Conservation (phyloP, 2,329 filamentous ascomycete genomes). For the Monosporascus ibericus region DNA sequence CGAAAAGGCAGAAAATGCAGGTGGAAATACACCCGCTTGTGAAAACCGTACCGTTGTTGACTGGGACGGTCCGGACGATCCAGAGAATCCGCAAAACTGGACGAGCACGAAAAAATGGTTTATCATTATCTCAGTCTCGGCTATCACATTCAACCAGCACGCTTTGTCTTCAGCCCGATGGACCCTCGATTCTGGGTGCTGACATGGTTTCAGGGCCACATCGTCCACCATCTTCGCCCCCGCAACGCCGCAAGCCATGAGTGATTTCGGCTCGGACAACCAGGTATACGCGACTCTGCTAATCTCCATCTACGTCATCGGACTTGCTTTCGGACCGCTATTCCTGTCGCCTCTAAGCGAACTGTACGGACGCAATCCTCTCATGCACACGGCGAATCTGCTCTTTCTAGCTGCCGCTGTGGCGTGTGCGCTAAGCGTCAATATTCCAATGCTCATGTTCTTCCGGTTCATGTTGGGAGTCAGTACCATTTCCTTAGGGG, state of each 20-base stretch:
- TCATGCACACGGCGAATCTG: constrained; percentile 37
- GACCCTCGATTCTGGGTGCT: background rate
- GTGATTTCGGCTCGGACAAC: constrained; percentile 40
- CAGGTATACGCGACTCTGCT: constrained; percentile 42
- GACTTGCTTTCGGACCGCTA: constrained; percentile 42
- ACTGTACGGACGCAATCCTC: constrained; percentile 36
- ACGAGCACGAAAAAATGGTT: constrained; percentile 37
- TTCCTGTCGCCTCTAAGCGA: constrained; percentile 44
- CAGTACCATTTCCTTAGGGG: background rate
- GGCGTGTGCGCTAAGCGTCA: constrained; percentile 31
- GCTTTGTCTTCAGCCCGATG: background rate
- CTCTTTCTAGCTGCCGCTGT: constrained; percentile 32
- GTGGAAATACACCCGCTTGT: background rate
- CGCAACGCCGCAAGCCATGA: constrained; percentile 43
- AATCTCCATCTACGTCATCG: constrained; percentile 50
- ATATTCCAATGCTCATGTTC: constrained; percentile 33
- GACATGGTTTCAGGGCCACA: background rate
- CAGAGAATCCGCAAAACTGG: constrained; percentile 65
- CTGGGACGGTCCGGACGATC: constrained; percentile 53
- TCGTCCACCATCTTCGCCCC: constrained; percentile 48
- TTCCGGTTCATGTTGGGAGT: constrained; percentile 46
- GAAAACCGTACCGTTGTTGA: constrained; percentile 37
- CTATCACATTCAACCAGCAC: constrained; percentile 26
- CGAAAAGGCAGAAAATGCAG: background rate
- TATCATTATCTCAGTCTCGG: constrained; percentile 29